Percentiles rank a stretch among this genome's conserved stretches.
Evolutionary conservation across 2,329 filamentous ascomycete species (phyloP).

Genomic region (Trichoderma breve): DNA sequence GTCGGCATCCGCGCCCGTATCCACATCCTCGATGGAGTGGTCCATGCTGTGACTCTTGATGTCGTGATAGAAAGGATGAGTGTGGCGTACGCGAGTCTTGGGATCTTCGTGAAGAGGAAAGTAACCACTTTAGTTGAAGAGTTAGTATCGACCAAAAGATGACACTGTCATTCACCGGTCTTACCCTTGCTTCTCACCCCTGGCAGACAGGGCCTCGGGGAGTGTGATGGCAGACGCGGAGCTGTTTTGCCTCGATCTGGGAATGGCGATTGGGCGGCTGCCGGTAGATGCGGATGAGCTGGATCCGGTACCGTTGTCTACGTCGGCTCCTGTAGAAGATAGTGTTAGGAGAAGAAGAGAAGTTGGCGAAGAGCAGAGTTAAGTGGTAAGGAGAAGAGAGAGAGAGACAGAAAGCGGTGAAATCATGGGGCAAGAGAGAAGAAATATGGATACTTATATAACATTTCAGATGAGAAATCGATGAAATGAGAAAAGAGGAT

Average conservation of each 20-base stretch:
- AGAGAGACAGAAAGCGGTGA: constrained; percentile 12
- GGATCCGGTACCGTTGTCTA: constrained; percentile 2
- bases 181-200: constrained; percentile 60
- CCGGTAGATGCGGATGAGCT: constrained; percentile 20
- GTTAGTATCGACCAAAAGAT: neutral
- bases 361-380: constrained; percentile 14
- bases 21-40: neutral
- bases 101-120: constrained; percentile 61
- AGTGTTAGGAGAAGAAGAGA: constrained; percentile 15
- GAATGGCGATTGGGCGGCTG: constrained; percentile 55
- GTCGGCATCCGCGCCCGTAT: neutral
- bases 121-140: constrained; percentile 47
- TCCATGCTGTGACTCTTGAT: neutral
- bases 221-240: constrained; percentile 43
- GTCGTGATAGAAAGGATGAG: constrained; percentile 50
- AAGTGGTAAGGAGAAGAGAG: constrained; percentile 17
- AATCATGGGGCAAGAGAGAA: neutral
- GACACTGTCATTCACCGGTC: constrained; percentile 22
- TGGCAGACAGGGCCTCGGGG: constrained; percentile 52
- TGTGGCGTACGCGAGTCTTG: constrained; percentile 43
- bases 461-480: neutral
- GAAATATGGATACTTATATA: neutral
- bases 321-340: neutral
- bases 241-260: constrained; percentile 41
- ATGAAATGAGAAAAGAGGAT: neutral